Conservation (phyloP, 1,284 basidiomycete genomes). For the Pyrrhoderma noxium region DNA sequence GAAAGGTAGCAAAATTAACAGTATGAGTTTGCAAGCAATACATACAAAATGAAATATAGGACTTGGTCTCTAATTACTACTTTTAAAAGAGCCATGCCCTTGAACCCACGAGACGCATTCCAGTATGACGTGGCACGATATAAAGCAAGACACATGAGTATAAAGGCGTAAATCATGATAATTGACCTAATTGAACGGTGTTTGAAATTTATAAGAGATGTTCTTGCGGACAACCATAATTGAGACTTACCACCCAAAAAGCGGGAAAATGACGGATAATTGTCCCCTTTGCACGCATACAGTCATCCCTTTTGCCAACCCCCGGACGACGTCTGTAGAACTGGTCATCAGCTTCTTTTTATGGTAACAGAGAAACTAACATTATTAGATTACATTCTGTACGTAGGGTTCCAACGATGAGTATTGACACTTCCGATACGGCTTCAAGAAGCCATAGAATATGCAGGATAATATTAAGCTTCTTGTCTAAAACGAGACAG, state of each 20-base stretch:
- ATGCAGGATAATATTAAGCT: not conserved
- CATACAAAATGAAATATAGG: constrained; percentile 6
- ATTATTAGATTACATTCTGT: not conserved
- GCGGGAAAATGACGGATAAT: not conserved
- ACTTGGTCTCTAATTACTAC: constrained; percentile 6
- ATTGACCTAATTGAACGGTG: not conserved
- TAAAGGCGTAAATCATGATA: not conserved
- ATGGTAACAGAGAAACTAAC: not conserved
- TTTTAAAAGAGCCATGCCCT: constrained; percentile 1
- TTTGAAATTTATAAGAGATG: not conserved
- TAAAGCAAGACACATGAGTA: constrained; percentile 1
- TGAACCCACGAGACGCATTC: not conserved
- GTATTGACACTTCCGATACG: not conserved
- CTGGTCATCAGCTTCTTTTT: not conserved
- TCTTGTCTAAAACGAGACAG: not conserved
- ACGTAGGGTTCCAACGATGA: not conserved
- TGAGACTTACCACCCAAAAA: not conserved
- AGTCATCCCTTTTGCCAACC: not conserved
- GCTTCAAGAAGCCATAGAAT: not conserved
- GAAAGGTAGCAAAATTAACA: not conserved
- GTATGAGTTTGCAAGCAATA: not conserved
- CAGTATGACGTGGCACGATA: constrained; percentile 7
- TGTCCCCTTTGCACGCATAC: not conserved
- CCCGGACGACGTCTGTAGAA: not conserved
- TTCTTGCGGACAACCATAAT: not conserved